A percentile compares a stretch with the other conserved stretches of the same genome.
These are phyloP conservation scores for Hymenoscyphus linearis DNA, from an alignment of 2,329 filamentous ascomycete species.

Conservation along the genomic window DNA sequence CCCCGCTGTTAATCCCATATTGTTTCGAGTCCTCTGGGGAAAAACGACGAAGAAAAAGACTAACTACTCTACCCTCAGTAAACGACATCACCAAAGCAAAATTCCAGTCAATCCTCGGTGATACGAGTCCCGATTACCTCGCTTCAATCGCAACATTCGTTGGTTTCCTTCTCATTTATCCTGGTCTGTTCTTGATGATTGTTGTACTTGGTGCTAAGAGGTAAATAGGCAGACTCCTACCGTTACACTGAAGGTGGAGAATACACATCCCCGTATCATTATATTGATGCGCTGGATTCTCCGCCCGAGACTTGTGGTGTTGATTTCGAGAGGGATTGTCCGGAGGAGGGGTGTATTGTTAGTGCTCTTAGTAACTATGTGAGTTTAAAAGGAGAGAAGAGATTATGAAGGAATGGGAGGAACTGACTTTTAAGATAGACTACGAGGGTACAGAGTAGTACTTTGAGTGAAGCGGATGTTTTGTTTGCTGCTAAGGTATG, in stretches of 20 bases:
- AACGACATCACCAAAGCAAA: conserved; percentile 50
- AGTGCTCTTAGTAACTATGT: conserved; percentile 33
- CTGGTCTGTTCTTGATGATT: neutral
- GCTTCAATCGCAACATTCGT: conserved; percentile 46
- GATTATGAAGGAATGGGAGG: neutral
- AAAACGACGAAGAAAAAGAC: neutral
- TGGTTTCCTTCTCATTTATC: neutral
- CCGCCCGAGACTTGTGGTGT: conserved; percentile 54
- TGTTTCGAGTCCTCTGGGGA: too few relatives aligned
- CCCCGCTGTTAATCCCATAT: too few relatives aligned
- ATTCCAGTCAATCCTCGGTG: conserved; percentile 52
- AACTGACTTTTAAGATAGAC: conserved; percentile 15
- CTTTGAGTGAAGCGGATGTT: conserved; percentile 42
- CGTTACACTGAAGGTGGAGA: conserved; percentile 58
- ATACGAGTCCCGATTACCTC: conserved; percentile 52
- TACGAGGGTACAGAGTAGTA: conserved; percentile 16
- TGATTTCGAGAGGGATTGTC: conserved; percentile 56
- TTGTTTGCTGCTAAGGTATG: conserved; percentile 51
- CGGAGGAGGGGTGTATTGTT: conserved; percentile 53
- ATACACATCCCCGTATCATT: conserved; percentile 60
- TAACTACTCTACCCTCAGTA: conserved; percentile 34
- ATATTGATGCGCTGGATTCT: conserved; percentile 61
- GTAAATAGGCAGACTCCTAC: conserved; percentile 45
- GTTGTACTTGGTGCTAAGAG: neutral
- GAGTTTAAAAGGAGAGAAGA: neutral